Conservation (phyloP, 2,329 filamentous ascomycete species). For the Colletotrichum incanum region DNA sequence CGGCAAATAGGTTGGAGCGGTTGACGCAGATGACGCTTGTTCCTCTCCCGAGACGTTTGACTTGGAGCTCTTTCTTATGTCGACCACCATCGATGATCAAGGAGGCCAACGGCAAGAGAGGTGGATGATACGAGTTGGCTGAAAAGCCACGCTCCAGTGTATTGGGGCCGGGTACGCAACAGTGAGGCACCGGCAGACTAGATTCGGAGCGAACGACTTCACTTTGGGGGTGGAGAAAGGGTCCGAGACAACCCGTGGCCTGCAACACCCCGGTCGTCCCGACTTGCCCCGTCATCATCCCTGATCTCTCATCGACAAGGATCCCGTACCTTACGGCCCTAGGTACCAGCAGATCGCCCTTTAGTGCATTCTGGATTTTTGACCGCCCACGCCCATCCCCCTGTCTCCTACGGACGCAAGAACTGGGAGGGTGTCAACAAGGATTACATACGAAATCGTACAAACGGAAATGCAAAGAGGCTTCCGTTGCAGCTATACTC, state of each 20-base stretch:
- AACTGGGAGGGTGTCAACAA: constrained; percentile 34
- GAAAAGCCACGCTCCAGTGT: constrained; percentile 18
- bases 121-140: constrained; percentile 28
- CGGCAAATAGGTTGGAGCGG: constrained; percentile 32
- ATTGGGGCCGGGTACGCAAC: constrained; percentile 22
- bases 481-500: constrained; percentile 40
- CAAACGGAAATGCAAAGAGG: constrained; percentile 33
- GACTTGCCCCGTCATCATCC: constrained; percentile 35
- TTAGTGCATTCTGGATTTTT: constrained; percentile 25
- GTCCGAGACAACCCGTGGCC: constrained; percentile 41
- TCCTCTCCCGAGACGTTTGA: constrained; percentile 34
- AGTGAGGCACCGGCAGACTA: constrained; percentile 2
- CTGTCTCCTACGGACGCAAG: constrained; percentile 38
- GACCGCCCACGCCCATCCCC: constrained; percentile 29
- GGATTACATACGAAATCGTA: constrained; percentile 33
- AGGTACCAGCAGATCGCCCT: constrained; percentile 38
- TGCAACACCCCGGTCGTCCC: constrained; percentile 31
- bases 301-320: constrained; percentile 26
- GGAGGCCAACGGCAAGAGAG: constrained; percentile 26
- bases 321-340: constrained; percentile 38
- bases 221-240: constrained; percentile 39
- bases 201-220: constrained; percentile 28
- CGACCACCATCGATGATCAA: constrained; percentile 24
- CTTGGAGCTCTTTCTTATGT: constrained; percentile 40
- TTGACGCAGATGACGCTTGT: constrained; percentile 39